phyloP scores from a whole-genome alignment of 2,329 filamentous ascomycete genomes.

The Xylaria sp. region DNA sequence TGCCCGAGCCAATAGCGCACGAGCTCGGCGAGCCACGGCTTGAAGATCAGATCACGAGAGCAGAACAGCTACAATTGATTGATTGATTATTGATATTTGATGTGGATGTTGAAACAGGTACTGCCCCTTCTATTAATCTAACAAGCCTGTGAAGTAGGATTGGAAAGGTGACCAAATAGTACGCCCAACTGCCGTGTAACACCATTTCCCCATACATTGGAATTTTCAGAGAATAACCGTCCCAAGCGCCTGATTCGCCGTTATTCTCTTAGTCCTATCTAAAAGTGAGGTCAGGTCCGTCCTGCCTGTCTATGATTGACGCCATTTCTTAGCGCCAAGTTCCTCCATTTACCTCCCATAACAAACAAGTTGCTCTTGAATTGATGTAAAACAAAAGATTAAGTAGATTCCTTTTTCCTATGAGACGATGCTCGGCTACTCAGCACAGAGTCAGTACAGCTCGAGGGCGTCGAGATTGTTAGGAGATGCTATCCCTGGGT shows the following conservation, averaged over 20 bases:
- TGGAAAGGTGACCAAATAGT: background rate
- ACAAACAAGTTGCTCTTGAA: background rate
- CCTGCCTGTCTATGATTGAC: slow-evolving; percentile 9
- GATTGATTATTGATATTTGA: background rate
- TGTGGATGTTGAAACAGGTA: background rate
- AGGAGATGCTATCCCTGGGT: background rate
- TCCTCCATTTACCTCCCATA: background rate
- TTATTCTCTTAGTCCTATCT: background rate
- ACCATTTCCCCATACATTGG: slow-evolving; percentile 2
- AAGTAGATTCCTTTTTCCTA: background rate
- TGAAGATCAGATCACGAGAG: slow-evolving; percentile 16
- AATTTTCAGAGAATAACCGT: background rate
- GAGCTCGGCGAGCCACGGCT: background rate
- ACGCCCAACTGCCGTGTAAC: slow-evolving; percentile 4
- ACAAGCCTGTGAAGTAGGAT: background rate
- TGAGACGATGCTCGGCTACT: background rate
- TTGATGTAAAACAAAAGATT: background rate
- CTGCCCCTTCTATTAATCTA: slow-evolving; percentile 14
- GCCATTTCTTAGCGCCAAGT: slow-evolving; percentile 2
- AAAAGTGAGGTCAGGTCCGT: background rate
- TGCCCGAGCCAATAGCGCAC: slow-evolving; percentile 21
- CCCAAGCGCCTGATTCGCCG: background rate
- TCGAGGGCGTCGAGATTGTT: background rate
- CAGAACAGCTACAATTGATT: background rate
- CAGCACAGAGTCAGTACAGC: slow-evolving; percentile 6